Evolutionary conservation across 139 green algal genomes (phyloP), one percentile per base, ranked within the genome.

Genomic region (Chlorella sorokiniana): DNA sequence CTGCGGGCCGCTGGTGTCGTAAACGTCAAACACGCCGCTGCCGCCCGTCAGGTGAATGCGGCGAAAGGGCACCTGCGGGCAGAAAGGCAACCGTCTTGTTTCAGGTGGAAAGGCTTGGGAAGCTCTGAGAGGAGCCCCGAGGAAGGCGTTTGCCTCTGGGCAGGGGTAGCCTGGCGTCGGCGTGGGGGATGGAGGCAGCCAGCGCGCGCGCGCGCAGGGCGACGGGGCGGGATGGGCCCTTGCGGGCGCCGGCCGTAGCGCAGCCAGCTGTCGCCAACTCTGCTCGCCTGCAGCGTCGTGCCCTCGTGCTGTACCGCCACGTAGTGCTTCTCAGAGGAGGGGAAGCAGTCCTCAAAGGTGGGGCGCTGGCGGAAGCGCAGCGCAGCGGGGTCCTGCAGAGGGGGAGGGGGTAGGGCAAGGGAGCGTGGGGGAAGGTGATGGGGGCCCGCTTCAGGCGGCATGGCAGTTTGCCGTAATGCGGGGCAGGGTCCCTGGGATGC

Each of bases 1-100:
- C 88, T 97, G 91, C 22, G 95, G 93, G 20, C 95, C 95, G 54
- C 83, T 94, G 59, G 95, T 98, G 85, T 98, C 95, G 73, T 98
- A 98, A 2, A 96, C 41, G 72, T 98, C 95, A 56, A 98, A 92
- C 37, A 91, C 81, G 22, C 88, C 89, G 33, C 84, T 89, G n/a
- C 85, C 95, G 20, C 91, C 95, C 7, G 89, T 93, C 16, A 98
- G 89, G 42, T 91, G 62, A 7, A 98, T 88, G 0, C 94, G 86
- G 18, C 95, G 87, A 85, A 96, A 97, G 16, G 95, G 95, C 0
- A 98, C 92, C 88, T 95, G 88, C 25, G 82, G 52, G 7, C 31
- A 71, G 56, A 79, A 54, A 77, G 8, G 37, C 7, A 42, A 11
- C 14, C 4, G 20, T 29, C 5, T 18, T 51, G 22, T 27, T 1